Evolutionary conservation across 805 yeast species (phyloP).

Genomic region (Metschnikowia santaceciliae): DNA sequence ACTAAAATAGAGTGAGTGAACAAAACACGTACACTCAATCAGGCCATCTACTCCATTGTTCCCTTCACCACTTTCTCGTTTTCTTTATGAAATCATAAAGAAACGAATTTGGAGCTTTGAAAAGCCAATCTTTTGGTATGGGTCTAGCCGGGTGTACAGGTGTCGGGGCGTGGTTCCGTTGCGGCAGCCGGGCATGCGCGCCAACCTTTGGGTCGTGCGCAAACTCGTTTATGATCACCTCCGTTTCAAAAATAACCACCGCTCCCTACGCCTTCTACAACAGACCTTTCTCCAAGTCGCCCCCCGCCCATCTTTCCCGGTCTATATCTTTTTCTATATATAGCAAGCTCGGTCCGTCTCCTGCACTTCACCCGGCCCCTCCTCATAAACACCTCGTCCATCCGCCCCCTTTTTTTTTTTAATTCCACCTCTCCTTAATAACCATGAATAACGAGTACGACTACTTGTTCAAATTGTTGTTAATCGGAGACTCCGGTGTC

Average conservation of each 20-base stretch:
- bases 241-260: slow-evolving; percentile 4
- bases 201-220: slow-evolving; percentile 4
- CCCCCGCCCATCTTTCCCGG: not conserved
- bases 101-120: not conserved
- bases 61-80: too few relatives aligned
- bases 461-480: slow-evolving; percentile 86
- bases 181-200: slow-evolving; percentile 6
- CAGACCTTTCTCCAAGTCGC: not conserved
- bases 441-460: slow-evolving; percentile 93
- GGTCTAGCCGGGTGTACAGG: not conserved
- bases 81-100: not conserved
- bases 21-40: not conserved
- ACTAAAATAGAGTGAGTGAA: slow-evolving; percentile 8
- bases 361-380: too few relatives aligned
- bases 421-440: not conserved
- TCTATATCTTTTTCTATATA: not conserved
- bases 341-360: not conserved
- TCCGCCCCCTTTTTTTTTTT: too few relatives aligned
- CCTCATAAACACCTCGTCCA: not conserved
- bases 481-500: slow-evolving; percentile 98
- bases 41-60: too few relatives aligned
- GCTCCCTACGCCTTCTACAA: slow-evolving; percentile 1
- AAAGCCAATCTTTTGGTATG: not conserved
- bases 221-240: slow-evolving; percentile 2
- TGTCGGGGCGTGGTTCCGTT: not conserved